These are phyloP conservation scores for Rhypophila decipiens DNA, from an alignment of 495 filamentous ascomycete genomes.

Conservation along the genomic window DNA sequence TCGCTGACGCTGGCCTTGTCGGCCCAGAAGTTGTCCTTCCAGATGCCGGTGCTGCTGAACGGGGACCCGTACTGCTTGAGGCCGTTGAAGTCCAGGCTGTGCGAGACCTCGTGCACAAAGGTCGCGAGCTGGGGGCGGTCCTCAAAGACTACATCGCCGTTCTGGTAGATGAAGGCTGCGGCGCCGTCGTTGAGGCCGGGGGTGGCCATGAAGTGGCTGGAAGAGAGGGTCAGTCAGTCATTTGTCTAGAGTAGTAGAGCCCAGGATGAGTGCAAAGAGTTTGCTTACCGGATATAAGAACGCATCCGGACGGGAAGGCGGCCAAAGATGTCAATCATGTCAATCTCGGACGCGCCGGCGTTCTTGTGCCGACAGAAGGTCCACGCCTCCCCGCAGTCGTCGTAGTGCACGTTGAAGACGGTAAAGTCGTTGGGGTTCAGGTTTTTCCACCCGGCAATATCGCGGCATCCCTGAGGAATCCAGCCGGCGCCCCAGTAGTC, in stretches of 20 bases:
- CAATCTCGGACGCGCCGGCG: constrained; percentile 3
- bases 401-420: constrained; percentile 25
- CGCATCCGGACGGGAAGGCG: constrained; percentile 26
- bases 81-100: constrained; percentile 22
- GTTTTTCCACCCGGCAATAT: constrained; percentile 8
- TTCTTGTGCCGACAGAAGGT: constrained; percentile 26
- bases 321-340: constrained; percentile 23
- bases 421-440: constrained; percentile 18
- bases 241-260: constrained; percentile 9
- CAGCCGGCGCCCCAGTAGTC: constrained; percentile 15
- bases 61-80: constrained; percentile 11
- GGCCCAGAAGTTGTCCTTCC: constrained; percentile 19
- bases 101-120: constrained; percentile 24
- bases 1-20: constrained; percentile 19
- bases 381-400: constrained; percentile 26
- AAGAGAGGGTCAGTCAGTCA: neutral
- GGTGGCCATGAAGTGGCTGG: constrained; percentile 2
- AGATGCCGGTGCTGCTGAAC: constrained; percentile 15
- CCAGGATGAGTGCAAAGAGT: no score
- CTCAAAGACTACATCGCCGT: constrained; percentile 10
- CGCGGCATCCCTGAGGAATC: constrained; percentile 20
- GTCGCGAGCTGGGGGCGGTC: constrained; percentile 5
- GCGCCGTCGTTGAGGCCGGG: constrained; percentile 1
- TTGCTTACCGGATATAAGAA: constrained; percentile 16
- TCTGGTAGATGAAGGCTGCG: constrained; percentile 3